Evolutionary conservation across 1,284 basidiomycete genomes (phyloP), one percentile per base, ranked within the genome.

Genomic region (Ceratobasidium sp.): DNA sequence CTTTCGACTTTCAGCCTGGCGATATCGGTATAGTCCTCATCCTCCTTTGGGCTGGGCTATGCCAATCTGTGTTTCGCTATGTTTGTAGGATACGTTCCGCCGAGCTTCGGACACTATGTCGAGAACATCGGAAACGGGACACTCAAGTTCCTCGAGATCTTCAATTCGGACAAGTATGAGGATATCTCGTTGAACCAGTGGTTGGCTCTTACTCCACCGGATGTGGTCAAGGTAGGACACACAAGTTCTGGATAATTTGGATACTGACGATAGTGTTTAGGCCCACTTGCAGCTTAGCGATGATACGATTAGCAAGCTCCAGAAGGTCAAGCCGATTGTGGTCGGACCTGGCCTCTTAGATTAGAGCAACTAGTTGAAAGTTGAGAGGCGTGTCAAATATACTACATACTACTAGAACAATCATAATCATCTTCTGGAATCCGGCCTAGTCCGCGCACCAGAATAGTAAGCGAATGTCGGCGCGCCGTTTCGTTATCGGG

Each of bases 111-210:
- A 2, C 89, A 90, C 77, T 91, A 88, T 76, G 84, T 91, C 21
- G 88, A 91, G 80, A 90, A 90, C 76, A 87, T 83, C 18, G 89
- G 89, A 6, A 87, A 89, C 76, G 85, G 85, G 3, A 88, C 88
- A 0, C 78, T 91, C 39, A 82, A 81, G 74, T 90, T 84, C 80
- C 82, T 91, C 48, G 89, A 91, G 78, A 87, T 91, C 61, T 89
- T 89, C 80, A 87, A 86, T 71, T 83, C 87, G 0, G 81, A 86
- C 85, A 79, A 59, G 79, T 76, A 72, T 32, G 75, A 89, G 76
- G 89, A 91, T 77, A 82, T 91, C 75, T 89, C 87, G 76, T 80
- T 90, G 72, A 84, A 64, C 52, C 78, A 77, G 85, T 91, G 89
- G 89, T 82, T 91, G 18, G 89, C 89, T 0, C 80, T 90, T 72